Base-by-base conservation (phyloP, 805 yeast genomes). In the Suhomyces emberorum region DNA sequence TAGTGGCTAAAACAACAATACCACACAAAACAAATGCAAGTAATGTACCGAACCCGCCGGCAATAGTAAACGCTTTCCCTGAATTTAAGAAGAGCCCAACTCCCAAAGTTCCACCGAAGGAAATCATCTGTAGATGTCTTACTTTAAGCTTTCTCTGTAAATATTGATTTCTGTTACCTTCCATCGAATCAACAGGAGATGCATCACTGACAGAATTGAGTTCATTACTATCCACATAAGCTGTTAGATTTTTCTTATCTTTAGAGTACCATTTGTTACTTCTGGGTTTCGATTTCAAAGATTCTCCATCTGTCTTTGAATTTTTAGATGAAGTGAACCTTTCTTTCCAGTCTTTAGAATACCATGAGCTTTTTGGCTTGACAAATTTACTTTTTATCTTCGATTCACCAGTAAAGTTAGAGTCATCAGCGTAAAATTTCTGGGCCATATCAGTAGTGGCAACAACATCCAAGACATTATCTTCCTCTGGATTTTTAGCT, bases 1-100 rank as follows among this genome's bases (percentile, higher is more conserved):
- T 77, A 1, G 91, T 79, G 1, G 82, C 74, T 17, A 81, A 54
- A 2, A 84, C 88, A 9, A 84, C 65, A 1, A 76, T 51, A 0
- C 89, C 93, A 18, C 85, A 71, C 7, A 83, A 59, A 0, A 71
- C 37, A 52, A 79, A 83, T 1, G 91, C 89, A 10, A 84, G 47
- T 4, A 84, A 58, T 7, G 87, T 76, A 0, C 95, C 95, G 35
- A 84, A 62, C 1, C 91, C 91, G 2, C 95, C 95, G 2, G 85
- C 83, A 12, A 79, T 78, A 14, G 79, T 69, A 35, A 84, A 71
- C 0, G 88, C 84, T 49, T 83, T 81, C 3, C 93, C 89, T 5
- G 83, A 75, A 28, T 81, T 77, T 16, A 84, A 60, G 38, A 81
- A 71, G 14, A 84, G 57, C 0, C 95, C 93, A 11, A 84, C 91